phyloP scores from a whole-genome alignment of 306 rosid species.

The Castanea sativa region DNA sequence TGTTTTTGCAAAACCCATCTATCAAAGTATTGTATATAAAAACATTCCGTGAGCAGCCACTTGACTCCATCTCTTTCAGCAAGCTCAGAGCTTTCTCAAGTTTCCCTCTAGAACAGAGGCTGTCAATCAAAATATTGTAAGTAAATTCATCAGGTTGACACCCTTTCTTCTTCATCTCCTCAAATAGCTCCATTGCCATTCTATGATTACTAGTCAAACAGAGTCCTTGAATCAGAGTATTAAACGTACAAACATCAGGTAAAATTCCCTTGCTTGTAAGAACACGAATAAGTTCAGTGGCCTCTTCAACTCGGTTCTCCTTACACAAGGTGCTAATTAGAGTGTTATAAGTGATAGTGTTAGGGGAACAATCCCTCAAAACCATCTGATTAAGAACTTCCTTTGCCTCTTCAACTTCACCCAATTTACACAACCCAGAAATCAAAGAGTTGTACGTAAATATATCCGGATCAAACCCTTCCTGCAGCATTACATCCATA shows the following conservation, averaged over 20 bases:
- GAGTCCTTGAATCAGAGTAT: constrained; percentile 79
- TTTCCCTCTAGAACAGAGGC: constrained; percentile 57
- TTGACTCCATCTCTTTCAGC: constrained; percentile 75
- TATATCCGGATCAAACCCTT: constrained; percentile 73
- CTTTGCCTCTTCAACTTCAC: constrained; percentile 71
- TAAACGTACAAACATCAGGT: constrained; percentile 88
- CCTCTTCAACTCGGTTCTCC: constrained; percentile 75
- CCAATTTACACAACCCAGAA: constrained; percentile 68
- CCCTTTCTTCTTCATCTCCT: constrained; percentile 82
- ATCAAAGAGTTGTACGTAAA: constrained; percentile 75
- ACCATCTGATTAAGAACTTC: constrained; percentile 74
- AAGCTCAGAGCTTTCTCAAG: constrained; percentile 60
- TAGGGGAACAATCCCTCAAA: constrained; percentile 65
- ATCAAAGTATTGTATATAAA: constrained; percentile 80
- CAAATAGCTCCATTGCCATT: constrained; percentile 68
- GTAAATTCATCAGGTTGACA: constrained; percentile 82
- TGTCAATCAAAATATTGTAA: constrained; percentile 70
- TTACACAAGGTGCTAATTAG: constrained; percentile 69
- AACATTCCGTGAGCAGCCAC: constrained; percentile 73
- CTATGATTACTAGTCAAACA: constrained; percentile 55
- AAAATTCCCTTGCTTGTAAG: constrained; percentile 67
- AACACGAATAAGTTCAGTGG: constrained; percentile 58
- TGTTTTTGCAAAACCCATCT: constrained; percentile 80
- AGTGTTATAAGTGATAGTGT: constrained; percentile 71
- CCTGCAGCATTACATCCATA: constrained; percentile 78